Evolutionary conservation across 1,284 basidiomycete species (phyloP), one percentile per base, ranked within the genome.

Genomic region (Singerocomus inundabilis): DNA sequence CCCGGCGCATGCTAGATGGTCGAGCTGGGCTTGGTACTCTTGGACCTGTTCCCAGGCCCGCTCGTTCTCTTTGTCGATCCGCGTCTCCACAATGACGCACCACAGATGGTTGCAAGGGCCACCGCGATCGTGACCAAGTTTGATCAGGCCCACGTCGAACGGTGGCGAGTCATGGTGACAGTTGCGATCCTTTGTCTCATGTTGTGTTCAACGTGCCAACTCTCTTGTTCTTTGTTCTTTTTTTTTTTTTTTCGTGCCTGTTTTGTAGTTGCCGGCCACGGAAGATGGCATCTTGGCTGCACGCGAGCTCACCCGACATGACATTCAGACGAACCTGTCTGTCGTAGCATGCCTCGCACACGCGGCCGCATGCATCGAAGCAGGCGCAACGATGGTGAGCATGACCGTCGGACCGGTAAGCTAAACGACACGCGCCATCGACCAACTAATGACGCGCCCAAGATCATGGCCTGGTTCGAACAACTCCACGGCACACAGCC

Each of bases 11-110:
- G n/a, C n/a, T 51, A 85, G 82, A 58, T 82, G 36, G 72, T 79
- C 44, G 76, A 82, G 57, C 57, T 83, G 21, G 78, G 78, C 24
- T 59, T 63, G 3, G 68, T 69, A 5, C 59, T 80, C 46, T 58
- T 75, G 44, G 73, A 75, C 50, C 63, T 71, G 24, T 68, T 71
- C 28, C 53, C 68, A 3, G 80, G 78, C 1, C 71, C 72, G 1
- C 76, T 83, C 53, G 68, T 79, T 38, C 75, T 79, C 24, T 78
- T 77, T 49, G 62, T 84, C 38, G 78, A 83, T 58, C 72, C 79
- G 8, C 68, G 72, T 37, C 58, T 61, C 21, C 64, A 72, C 45
- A 56, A 63, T 28, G 60, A 76, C 54, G 40, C 61, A 0, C 33
- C 47, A 7, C 61, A 58, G n/a, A 76, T 84, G 59, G 66, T 76